These are phyloP conservation scores for Penicillium robsamsonii DNA, from an alignment of 495 filamentous ascomycete species.

Conservation along the genomic window DNA sequence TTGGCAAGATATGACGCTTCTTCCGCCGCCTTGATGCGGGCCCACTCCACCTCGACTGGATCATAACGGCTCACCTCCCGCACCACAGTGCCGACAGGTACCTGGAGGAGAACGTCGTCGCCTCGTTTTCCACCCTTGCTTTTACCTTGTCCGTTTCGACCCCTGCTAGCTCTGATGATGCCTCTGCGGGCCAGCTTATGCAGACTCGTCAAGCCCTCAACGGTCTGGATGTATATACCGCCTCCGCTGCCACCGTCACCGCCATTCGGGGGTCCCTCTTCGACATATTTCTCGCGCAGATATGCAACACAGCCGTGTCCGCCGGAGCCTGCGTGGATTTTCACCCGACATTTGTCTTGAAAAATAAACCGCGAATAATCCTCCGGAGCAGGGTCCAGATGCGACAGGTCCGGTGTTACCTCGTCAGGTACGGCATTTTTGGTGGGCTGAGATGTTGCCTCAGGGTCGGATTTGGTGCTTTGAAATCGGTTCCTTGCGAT, in stretches of 20 bases:
- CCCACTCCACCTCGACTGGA: conserved; percentile 65
- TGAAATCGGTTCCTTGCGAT: conserved; percentile 33
- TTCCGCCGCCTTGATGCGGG: conserved; percentile 26
- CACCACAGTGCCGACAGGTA: conserved; percentile 90
- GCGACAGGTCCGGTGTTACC: conserved; percentile 44
- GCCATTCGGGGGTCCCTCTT: conserved; percentile 90
- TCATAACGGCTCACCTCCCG: conserved; percentile 77
- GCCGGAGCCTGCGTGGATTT: conserved; percentile 71
- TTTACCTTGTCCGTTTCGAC: conserved; percentile 84
- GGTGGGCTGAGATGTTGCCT: conserved; percentile 13
- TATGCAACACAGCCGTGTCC: conserved; percentile 94
- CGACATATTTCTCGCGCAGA: conserved; percentile 81
- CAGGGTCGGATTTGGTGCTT: conserved; percentile 28
- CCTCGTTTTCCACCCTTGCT: conserved; percentile 75
- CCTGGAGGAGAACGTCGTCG: conserved; percentile 80
- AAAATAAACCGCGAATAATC: conserved; percentile 82
- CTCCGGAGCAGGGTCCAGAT: conserved; percentile 73
- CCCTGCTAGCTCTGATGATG: conserved; percentile 71
- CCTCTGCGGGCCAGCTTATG: conserved; percentile 85
- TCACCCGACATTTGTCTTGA: conserved; percentile 77
- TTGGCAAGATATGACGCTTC: conserved; percentile 23
- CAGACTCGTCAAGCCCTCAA: conserved; percentile 83
- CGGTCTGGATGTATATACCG: conserved; percentile 90
- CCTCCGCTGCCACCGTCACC: conserved; percentile 92
- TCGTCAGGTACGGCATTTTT: conserved; percentile 19